Evolutionary conservation across 805 yeast species (phyloP), one percentile per base, ranked within the genome.

Genomic region (Candida succiphila): DNA sequence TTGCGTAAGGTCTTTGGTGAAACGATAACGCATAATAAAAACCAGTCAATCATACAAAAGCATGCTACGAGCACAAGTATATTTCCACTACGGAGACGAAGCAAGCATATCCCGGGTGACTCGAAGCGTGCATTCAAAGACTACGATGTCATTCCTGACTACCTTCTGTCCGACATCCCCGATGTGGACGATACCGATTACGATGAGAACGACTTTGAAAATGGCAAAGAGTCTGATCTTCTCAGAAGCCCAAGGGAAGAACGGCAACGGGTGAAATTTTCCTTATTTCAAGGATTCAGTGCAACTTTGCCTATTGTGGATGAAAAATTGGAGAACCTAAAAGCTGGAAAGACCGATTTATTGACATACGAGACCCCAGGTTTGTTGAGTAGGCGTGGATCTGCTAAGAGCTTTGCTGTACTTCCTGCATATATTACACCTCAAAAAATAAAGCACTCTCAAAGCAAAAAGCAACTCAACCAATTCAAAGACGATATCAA

Each of bases 211-310:
- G 48, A 48, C 14, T 20, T 18, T 8, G 6, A 13, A 14, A 14
- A 8, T 14, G 19, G n/a, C 15, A 24, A 17, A 16, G 25, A 17
- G 8, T 10, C 24, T 6, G 18, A 25, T 10, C n/a, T n/a, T n/a
- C n/a, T n/a, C n/a, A n/a, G n/a, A n/a, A n/a, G n/a, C n/a, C n/a
- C n/a, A n/a, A n/a, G n/a, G n/a, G 34, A 30, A 24, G 26, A 7
- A 18, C 10, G 19, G 37, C 30, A 8, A 16, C n/a, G n/a, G n/a
- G n/a, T 37, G 1, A 45, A 50, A 8, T 72, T 71, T 41, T 72
- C 86, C 3, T 54, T 81, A 17, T 78, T 69, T 45, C 88, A 80
- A 52, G 87, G 88, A 2, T 78, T 81, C 48, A 64, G 65, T 44
- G 83, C 85, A 4, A 60, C 72, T 1, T 49, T 67, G 24, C 75